Evolutionary conservation across 306 rosid species (phyloP).

Genomic region (Malus domestica): ASM211411v1 NC_041801.1:2673001-2673500

Average conservation of each 20-base stretch:
- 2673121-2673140: neutral
- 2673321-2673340: neutral
- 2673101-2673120: neutral
- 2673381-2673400: slow-evolving; percentile 1
- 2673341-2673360: neutral
- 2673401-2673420: neutral
- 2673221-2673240: too few species aligned
- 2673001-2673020: neutral
- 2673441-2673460: neutral
- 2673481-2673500: neutral
- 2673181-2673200: too few species aligned
- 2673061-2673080: neutral
- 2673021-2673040: neutral
- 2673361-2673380: neutral
- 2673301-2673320: neutral
- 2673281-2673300: neutral
- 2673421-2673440: neutral
- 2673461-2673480: neutral
- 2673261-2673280: too few species aligned
- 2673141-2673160: neutral
- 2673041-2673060: neutral
- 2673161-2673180: too few species aligned
- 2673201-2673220: too few species aligned
- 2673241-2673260: rapidly evolving
- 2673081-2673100: slow-evolving; percentile 2